Evolutionary conservation across 2,329 filamentous ascomycete genomes (phyloP), one percentile per base, ranked within the genome.

Genomic region (Fulvia fulva): DNA sequence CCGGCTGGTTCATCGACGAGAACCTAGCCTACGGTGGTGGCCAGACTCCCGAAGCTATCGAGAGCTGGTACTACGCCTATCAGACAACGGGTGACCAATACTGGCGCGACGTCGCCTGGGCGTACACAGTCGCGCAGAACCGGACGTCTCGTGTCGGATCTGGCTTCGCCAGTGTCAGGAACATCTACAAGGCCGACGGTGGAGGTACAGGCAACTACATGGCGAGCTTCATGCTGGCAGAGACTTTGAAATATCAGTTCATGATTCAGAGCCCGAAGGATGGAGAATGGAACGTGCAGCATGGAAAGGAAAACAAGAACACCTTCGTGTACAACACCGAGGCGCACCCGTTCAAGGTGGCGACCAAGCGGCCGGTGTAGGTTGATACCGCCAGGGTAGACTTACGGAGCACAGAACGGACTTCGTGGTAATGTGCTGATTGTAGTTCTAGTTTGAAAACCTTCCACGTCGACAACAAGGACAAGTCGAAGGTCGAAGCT

Each of bases 141-240:
- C 34, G 46, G 14, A 64, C 58, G 12, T 56, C 50, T 28, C 49
- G 63, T 11, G 51, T 58, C 14, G 58, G 58, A 5, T 60, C 57
- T 25, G 63, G 63, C 7, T 65, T 63, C 45, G 46, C 55, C 21
- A 56, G 54, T 47, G 55, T 63, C 19, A 44, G 34, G n/a, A 52
- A 58, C 14, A 59, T 63, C 30, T 55, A 63, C 25, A 60, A 59
- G 51, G 49, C 54, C 16, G 46, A 51, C 22, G 43, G 25, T 7
- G 62, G 59, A 12, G 58, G 88, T 0, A 73, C 75, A 0, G 84
- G 81, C 58, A 88, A 93, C 26, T 26, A 25, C 14, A 49, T 51
- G 79, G 90, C 96, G 76, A 92, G 88, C 67, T 96, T 95, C 76
- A 87, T 89, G 78, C 91, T 95, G 72, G 90, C 91, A 0, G 91